A percentile compares a stretch with the other conserved stretches of the same genome.
These are phyloP conservation scores for Phylloporus sp. DNA, from an alignment of 1,284 basidiomycete species.

Conservation along the genomic window DNA sequence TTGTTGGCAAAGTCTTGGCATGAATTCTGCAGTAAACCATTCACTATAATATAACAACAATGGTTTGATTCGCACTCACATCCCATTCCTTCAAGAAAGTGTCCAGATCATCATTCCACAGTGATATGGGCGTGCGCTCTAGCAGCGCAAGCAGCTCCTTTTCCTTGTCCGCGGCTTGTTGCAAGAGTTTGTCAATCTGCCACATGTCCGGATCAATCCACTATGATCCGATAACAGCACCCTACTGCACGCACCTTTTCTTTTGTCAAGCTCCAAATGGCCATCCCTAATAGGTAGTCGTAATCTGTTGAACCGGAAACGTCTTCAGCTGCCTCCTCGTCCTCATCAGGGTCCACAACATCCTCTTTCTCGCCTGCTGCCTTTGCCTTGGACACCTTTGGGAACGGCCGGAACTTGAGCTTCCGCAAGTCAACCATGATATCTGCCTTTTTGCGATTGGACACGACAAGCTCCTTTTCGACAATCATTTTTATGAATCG, in stretches of 20 bases:
- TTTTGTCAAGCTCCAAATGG: slow-evolving; percentile 92
- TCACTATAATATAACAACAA: slow-evolving; percentile 12
- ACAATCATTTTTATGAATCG: slow-evolving; percentile 98
- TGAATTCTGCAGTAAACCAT: slow-evolving; percentile 53
- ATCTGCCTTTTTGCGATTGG: slow-evolving; percentile 90
- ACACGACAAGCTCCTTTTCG: slow-evolving; percentile 85
- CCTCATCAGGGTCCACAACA: slow-evolving; percentile 68
- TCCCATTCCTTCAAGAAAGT: slow-evolving; percentile 87
- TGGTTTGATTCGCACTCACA: slow-evolving; percentile 52
- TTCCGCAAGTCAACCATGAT: slow-evolving; percentile 88
- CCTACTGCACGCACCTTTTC: slow-evolving; percentile 75
- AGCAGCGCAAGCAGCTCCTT: slow-evolving; percentile 83
- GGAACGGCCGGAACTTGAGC: slow-evolving; percentile 90
- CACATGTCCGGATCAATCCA: slow-evolving; percentile 19
- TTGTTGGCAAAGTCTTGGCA: slow-evolving; percentile 70
- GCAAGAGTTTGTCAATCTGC: slow-evolving; percentile 86
- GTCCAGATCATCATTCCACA: slow-evolving; percentile 94
- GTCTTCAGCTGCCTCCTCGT: slow-evolving; percentile 60
- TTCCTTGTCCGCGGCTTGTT: slow-evolving; percentile 87
- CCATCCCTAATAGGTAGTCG: slow-evolving; percentile 96
- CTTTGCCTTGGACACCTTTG: slow-evolving; percentile 77
- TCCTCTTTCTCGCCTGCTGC: slow-evolving; percentile 77
- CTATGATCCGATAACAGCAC: background rate
- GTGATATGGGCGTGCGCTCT: slow-evolving; percentile 79
- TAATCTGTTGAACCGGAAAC: slow-evolving; percentile 72